Percentiles rank a stretch among this genome's conserved stretches.
Conservation (phyloP, 306 rosid species). For the Leucaena leucocephala region DNA sequence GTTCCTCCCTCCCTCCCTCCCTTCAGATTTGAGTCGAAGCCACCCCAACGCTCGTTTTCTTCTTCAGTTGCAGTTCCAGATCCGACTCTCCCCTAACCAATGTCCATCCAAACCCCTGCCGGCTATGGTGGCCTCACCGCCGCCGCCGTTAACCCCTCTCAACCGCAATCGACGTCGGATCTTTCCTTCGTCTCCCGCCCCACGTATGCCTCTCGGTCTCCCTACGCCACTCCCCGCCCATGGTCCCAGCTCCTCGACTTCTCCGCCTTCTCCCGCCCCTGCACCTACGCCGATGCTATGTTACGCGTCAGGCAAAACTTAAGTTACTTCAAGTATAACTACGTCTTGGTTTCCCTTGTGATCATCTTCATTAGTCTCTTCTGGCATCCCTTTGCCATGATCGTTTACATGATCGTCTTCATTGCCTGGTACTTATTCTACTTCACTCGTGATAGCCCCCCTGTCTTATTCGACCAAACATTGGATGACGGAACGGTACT, state of each 20-base stretch:
- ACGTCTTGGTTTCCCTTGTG: slow-evolving; percentile 35
- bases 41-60: not conserved
- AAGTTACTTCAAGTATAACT: slow-evolving; percentile 50
- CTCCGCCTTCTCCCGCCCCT: slow-evolving; percentile 46
- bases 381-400: slow-evolving; percentile 51
- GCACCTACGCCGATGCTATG: slow-evolving; percentile 48
- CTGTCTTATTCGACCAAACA: slow-evolving; percentile 23
- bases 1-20: not conserved
- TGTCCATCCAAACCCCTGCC: slow-evolving; percentile 35
- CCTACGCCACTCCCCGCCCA: slow-evolving; percentile 39
- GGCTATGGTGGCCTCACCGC: slow-evolving; percentile 19
- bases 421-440: slow-evolving; percentile 48
- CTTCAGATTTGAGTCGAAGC: not conserved
- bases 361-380: slow-evolving; percentile 49
- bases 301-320: slow-evolving; percentile 43
- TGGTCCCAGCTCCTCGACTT: slow-evolving; percentile 49
- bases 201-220: slow-evolving; percentile 25
- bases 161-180: slow-evolving; percentile 15
- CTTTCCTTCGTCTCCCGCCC: slow-evolving; percentile 25
- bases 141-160: not conserved
- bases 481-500: slow-evolving; percentile 39
- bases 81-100: slow-evolving; percentile 9
- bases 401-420: slow-evolving; percentile 41
- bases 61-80: slow-evolving; percentile 20
- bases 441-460: slow-evolving; percentile 45